Evolutionary conservation across 2,329 filamentous ascomycete species (phyloP).

Genomic region (Paecilomyces niveus): DNA sequence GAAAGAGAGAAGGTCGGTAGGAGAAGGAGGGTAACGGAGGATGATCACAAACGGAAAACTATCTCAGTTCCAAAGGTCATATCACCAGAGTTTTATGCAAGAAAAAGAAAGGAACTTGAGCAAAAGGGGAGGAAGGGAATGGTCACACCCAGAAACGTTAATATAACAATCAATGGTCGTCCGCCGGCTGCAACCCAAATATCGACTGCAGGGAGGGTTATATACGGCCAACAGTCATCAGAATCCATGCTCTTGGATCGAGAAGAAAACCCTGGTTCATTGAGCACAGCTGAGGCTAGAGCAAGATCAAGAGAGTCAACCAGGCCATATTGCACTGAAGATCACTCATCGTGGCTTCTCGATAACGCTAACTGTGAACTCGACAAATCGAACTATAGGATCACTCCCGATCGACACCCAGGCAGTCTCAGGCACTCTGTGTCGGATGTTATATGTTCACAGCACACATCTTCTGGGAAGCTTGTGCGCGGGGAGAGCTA

Average conservation of each 20-base stretch:
- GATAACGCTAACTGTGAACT: neutral
- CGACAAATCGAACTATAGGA: neutral
- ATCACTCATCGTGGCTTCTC: neutral
- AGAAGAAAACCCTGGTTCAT: conserved; percentile 7
- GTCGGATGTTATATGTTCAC: neutral
- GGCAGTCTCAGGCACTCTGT: neutral
- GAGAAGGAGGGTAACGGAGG: conserved; percentile 24
- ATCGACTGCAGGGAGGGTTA: neutral
- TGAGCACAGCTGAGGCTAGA: neutral
- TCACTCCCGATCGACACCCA: neutral
- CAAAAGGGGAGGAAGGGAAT: neutral
- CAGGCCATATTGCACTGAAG: neutral
- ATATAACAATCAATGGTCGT: conserved; percentile 16
- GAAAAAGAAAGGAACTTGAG: conserved; percentile 1
- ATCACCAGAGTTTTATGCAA: conserved; percentile 2
- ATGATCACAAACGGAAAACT: conserved; percentile 19
- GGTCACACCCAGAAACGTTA: conserved; percentile 7
- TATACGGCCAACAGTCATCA: conserved; percentile 14
- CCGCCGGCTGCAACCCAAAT: conserved; percentile 4
- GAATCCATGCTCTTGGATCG: conserved; percentile 29
- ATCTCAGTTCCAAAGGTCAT: conserved; percentile 1
- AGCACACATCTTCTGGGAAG: neutral
- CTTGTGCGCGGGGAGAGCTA: neutral
- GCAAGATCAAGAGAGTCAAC: neutral
- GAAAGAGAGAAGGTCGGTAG: conserved; percentile 28